These are phyloP conservation scores for Kazachstania martiniae DNA, from an alignment of 805 yeast genomes.

Conservation along the genomic window DNA sequence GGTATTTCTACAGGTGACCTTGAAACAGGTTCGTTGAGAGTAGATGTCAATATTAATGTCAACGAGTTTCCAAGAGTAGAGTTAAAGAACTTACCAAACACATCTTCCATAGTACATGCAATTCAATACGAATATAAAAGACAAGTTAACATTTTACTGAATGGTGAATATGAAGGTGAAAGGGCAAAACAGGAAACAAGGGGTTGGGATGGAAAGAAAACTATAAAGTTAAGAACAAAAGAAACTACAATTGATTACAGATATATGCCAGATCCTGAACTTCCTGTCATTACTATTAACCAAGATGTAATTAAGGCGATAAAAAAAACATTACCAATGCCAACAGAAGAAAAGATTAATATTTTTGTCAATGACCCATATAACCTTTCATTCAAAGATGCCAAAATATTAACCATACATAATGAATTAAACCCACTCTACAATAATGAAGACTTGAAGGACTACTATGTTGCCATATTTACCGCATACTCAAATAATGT, in stretches of 20 bases:
- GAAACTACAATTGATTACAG: slow-evolving; percentile 81
- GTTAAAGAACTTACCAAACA: slow-evolving; percentile 78
- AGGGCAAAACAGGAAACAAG: slow-evolving; percentile 51
- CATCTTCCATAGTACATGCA: slow-evolving; percentile 70
- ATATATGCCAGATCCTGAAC: slow-evolving; percentile 90
- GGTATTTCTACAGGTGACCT: slow-evolving; percentile 80
- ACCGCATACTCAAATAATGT: slow-evolving; percentile 27
- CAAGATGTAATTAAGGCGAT: slow-evolving; percentile 33
- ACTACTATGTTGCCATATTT: slow-evolving; percentile 37
- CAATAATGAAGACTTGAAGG: slow-evolving; percentile 30
- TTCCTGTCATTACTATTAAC: slow-evolving; percentile 46
- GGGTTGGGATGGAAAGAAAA: slow-evolving; percentile 79
- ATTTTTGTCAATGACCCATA: slow-evolving; percentile 40
- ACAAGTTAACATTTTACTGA: slow-evolving; percentile 43
- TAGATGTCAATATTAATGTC: slow-evolving; percentile 87
- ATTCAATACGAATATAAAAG: slow-evolving; percentile 61
- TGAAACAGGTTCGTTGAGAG: slow-evolving; percentile 91
- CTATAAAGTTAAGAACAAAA: slow-evolving; percentile 60
- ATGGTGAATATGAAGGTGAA: slow-evolving; percentile 24
- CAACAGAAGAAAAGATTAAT: slow-evolving; percentile 51
- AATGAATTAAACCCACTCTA: slow-evolving; percentile 19
- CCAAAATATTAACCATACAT: slow-evolving; percentile 51
- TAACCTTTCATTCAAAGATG: slow-evolving; percentile 57
- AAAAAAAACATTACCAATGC: slow-evolving; percentile 35
- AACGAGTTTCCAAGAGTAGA: slow-evolving; percentile 68